These are phyloP conservation scores for Alloteropsis semialata DNA, from an alignment of 176 grass and related monocot species.

Conservation along the genomic window DNA sequence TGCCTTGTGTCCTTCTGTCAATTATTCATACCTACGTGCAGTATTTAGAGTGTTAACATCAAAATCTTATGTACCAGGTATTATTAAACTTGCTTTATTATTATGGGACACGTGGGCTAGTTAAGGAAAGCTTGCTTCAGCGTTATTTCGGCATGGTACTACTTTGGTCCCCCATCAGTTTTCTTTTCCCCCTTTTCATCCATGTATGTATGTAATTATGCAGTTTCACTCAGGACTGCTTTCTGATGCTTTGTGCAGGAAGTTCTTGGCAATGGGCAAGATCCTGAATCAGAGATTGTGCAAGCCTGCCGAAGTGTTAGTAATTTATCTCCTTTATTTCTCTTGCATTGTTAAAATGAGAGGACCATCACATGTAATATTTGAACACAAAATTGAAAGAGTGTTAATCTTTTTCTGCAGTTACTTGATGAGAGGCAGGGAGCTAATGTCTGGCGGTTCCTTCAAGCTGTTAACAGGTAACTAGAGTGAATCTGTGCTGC, in stretches of 20 bases:
- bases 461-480: slow-evolving; percentile 84
- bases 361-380: not conserved
- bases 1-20: not conserved
- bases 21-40: not conserved
- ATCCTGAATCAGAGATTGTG: slow-evolving; percentile 86
- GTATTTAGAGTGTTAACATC: slow-evolving; percentile 8
- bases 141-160: slow-evolving; percentile 94
- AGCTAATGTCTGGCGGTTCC: slow-evolving; percentile 80
- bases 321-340: not conserved
- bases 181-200: not conserved
- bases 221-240: slow-evolving; percentile 12
- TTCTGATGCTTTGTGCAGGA: slow-evolving; percentile 51
- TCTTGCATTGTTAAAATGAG: not conserved
- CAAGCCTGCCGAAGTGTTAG: slow-evolving; percentile 98
- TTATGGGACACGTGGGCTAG: slow-evolving; percentile 83
- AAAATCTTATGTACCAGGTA: slow-evolving; percentile 39
- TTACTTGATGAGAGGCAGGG: slow-evolving; percentile 83
- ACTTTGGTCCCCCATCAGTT: not conserved
- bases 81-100: slow-evolving; percentile 90
- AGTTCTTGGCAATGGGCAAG: slow-evolving; percentile 71
- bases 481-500: not conserved
- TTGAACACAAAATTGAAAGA: not conserved
- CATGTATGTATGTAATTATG: not conserved
- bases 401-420: slow-evolving; percentile 44
- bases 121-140: slow-evolving; percentile 89